These are phyloP conservation scores for Setaria italica DNA, from an alignment of 202 grass and related monocot genomes.

Conservation along the genomic window DNA sequence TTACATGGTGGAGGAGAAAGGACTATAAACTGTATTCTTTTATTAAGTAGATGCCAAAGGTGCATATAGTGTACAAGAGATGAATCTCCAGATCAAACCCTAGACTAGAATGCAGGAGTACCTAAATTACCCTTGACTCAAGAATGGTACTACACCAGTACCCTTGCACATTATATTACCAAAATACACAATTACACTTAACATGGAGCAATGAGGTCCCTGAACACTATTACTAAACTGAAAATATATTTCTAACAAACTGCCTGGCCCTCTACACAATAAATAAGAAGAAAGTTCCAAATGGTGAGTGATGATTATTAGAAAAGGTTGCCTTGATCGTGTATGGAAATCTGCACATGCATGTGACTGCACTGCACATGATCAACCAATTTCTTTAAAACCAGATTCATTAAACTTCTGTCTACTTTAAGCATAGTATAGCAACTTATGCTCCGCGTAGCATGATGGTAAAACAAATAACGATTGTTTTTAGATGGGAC, in stretches of 20 bases:
- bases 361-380: conserved; percentile 24
- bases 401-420: background rate
- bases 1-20: background rate
- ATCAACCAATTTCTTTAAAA: conserved; percentile 16
- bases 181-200: background rate
- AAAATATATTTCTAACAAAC: conserved; percentile 33
- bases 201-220: background rate
- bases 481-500: background rate
- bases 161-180: conserved; percentile 9
- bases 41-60: background rate
- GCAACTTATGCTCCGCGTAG: conserved; percentile 22
- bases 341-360: conserved; percentile 15
- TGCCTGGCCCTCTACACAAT: background rate
- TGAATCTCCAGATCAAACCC: background rate
- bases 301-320: background rate
- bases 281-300: background rate
- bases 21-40: background rate
- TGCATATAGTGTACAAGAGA: background rate
- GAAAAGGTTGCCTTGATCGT: background rate
- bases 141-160: background rate
- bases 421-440: conserved; percentile 9
- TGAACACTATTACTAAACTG: conserved; percentile 30
- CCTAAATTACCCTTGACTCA: background rate
- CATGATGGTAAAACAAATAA: conserved; percentile 23
- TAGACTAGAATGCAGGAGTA: background rate